Evolutionary conservation across 129 eudicot genomes (phyloP), one percentile per base, ranked within the genome.

Genomic region (Kitagawia praeruptora): DNA sequence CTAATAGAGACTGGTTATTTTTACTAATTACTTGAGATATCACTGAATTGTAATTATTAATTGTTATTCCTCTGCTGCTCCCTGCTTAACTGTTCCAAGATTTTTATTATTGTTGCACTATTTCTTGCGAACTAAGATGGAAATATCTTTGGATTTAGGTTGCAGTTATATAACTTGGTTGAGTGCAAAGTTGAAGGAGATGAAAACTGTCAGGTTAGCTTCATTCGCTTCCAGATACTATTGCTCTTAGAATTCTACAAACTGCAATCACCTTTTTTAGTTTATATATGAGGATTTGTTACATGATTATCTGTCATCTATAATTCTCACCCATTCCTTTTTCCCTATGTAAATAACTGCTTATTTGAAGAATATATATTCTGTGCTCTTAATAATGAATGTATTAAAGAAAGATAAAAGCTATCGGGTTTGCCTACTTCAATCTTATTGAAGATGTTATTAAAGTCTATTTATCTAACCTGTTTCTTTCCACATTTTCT

Each of bases 121-220:
- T 31, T 66, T 12, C 21, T 66, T 66, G 72, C 72, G 13, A 66
- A 66, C 41, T 76, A 83, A 39, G 8, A 23, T 69, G 34, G 34
- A 31, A 31, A 31, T 38, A n/a, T 9, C 48, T 85, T 70, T 86
- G 76, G 23, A 82, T 86, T 67, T 87, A 93, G 98, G 88, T 86
- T 94, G 81, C 88, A 86, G 81, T 81, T 94, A 66, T 94, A 88
- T 85, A 88, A 90, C 82, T 86, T 94, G 89, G 83, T 89, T 76
- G 98, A 94, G 87, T 83, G 87, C 81, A 94, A 88, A 88, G 91
- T 94, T 76, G 92, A 85, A 86, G 98, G 98, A 28, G 98, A 94
- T 80, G 98, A 97, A 28, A 94, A 91, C 74, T 58, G 67, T n/a
- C n/a, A n/a, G n/a, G n/a, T n/a, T n/a, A n/a, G n/a, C n/a, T n/a